A percentile compares a stretch with the other conserved stretches of the same genome.
These are phyloP conservation scores for Heteromeles arbutifolia DNA, from an alignment of 306 rosid species.

Conservation along the genomic window DNA sequence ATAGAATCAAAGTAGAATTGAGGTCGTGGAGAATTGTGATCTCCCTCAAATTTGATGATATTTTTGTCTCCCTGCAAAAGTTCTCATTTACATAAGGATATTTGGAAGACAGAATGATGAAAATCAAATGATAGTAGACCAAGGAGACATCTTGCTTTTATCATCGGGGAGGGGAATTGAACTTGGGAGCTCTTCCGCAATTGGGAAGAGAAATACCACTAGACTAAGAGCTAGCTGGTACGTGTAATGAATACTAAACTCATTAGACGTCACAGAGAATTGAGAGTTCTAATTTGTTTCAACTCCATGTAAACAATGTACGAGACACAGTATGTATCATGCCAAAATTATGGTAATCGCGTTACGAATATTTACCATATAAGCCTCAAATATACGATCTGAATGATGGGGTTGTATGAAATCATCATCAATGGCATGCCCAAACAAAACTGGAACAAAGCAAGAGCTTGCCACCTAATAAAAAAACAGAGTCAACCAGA, in stretches of 20 bases:
- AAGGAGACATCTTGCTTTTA: background rate
- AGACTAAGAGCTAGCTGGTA: background rate
- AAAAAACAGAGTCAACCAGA: conserved; percentile 3
- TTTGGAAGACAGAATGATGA: background rate
- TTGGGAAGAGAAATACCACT: background rate
- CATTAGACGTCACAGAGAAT: background rate
- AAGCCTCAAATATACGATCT: conserved; percentile 71
- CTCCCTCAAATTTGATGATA: conserved; percentile 90
- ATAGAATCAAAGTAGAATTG: conserved; percentile 88
- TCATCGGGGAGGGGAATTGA: background rate
- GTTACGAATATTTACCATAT: conserved; percentile 52
- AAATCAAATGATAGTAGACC: background rate
- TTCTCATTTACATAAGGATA: background rate
- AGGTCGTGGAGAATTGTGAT: conserved; percentile 97
- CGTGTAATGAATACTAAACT: background rate
- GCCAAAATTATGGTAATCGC: background rate
- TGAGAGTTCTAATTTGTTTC: background rate
- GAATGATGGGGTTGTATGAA: conserved; percentile 92
- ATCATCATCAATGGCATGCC: conserved; percentile 94
- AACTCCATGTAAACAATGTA: background rate
- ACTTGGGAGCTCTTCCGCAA: background rate
- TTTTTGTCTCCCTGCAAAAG: conserved; percentile 86
- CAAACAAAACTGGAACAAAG: conserved; percentile 74
- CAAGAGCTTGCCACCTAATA: conserved; percentile 81
- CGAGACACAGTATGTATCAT: background rate